phyloP scores from a whole-genome alignment of 768 basidiomycete genomes.

The Boletus edulis region DNA sequence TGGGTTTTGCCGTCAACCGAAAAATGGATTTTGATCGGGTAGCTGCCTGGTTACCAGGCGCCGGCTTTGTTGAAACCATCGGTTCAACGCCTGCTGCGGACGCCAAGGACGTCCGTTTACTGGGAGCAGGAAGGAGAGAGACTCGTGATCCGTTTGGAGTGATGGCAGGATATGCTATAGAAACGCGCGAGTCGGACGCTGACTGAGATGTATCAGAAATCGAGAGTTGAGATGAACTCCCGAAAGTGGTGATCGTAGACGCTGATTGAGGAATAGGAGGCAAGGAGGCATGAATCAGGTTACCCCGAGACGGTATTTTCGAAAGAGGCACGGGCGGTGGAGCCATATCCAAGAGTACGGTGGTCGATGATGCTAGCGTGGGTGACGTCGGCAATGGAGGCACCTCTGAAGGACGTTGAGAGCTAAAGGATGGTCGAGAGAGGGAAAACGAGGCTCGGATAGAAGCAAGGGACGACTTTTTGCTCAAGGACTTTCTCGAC shows the following conservation, averaged over 20 bases:
- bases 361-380: slow-evolving; percentile 3
- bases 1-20: slow-evolving; percentile 25
- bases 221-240: slow-evolving; percentile 21
- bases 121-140: slow-evolving; percentile 23
- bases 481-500: slow-evolving; percentile 20
- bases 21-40: slow-evolving; percentile 31
- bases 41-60: neutral
- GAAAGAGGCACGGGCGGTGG: slow-evolving; percentile 12
- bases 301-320: slow-evolving; percentile 22
- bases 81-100: slow-evolving; percentile 25
- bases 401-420: slow-evolving; percentile 23
- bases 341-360: neutral
- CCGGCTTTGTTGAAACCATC: slow-evolving; percentile 1
- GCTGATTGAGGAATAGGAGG: slow-evolving; percentile 33
- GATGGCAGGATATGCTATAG: slow-evolving; percentile 3
- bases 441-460: slow-evolving; percentile 30
- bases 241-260: slow-evolving; percentile 24
- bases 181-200: slow-evolving; percentile 19
- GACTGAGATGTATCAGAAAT: slow-evolving; percentile 11
- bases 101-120: slow-evolving; percentile 28
- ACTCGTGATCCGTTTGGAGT: slow-evolving; percentile 15
- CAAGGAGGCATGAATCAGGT: slow-evolving; percentile 1
- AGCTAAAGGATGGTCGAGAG: slow-evolving; percentile 28
- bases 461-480: slow-evolving; percentile 32
- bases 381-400: slow-evolving; percentile 30